A percentile compares a stretch with the other conserved stretches of the same genome.
These are phyloP conservation scores for Penicillium macrosclerotiorum DNA, from an alignment of 495 filamentous ascomycete genomes.

Conservation along the genomic window DNA sequence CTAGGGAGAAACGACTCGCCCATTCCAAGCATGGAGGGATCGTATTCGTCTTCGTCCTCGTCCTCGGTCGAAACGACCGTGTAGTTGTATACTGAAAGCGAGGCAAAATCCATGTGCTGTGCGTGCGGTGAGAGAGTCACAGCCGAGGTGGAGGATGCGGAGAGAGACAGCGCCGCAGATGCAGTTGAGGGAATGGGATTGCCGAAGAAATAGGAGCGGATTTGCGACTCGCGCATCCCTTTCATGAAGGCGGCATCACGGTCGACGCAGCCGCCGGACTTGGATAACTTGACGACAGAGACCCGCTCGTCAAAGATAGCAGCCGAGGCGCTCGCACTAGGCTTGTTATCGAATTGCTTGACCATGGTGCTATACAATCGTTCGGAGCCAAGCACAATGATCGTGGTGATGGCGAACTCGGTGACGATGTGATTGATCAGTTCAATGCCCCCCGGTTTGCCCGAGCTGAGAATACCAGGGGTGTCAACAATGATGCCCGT, in stretches of 20 bases:
- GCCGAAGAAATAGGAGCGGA: conserved; percentile 94
- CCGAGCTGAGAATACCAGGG: conserved; percentile 62
- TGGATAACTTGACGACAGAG: conserved; percentile 73
- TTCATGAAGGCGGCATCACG: conserved; percentile 75
- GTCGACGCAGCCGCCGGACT: conserved; percentile 85
- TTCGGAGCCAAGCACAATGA: conserved; percentile 83
- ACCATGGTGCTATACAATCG: conserved; percentile 75
- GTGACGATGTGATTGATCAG: conserved; percentile 77
- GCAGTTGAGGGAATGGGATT: conserved; percentile 45
- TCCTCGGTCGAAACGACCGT: conserved; percentile 42
- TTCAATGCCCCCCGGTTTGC: conserved; percentile 64
- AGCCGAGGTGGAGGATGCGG: conserved; percentile 42
- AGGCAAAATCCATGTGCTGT: conserved; percentile 70
- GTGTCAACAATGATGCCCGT: conserved; percentile 87
- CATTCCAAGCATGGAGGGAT: conserved; percentile 39
- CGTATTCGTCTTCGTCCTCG: conserved; percentile 47
- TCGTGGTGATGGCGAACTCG: conserved; percentile 81
- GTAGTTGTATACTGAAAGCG: conserved; percentile 67
- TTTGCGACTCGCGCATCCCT: conserved; percentile 64
- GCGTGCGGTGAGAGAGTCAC: conserved; percentile 81
- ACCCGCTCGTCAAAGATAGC: conserved; percentile 56
- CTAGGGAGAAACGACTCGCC: conserved; percentile 44
- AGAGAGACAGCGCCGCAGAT: conserved; percentile 31
- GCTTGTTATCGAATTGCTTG: conserved; percentile 66
- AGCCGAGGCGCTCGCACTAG: conserved; percentile 48